Evolutionary conservation across 148 eudicot species (phyloP).

Genomic region (Rhododendron ovatum): DNA sequence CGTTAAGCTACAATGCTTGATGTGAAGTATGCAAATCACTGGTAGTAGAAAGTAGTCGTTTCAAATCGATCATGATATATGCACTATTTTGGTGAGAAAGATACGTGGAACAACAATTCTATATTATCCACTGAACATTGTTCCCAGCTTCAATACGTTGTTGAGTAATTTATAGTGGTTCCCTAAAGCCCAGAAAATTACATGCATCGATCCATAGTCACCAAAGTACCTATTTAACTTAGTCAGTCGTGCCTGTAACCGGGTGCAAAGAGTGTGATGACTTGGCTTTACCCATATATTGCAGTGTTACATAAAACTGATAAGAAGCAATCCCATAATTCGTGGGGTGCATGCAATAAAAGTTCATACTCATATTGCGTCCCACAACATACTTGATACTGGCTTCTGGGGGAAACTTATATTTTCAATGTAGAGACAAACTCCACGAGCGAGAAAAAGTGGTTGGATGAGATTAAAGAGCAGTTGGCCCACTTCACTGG

Average conservation of each 20-base stretch:
- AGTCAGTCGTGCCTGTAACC: background rate
- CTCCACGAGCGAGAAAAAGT: background rate
- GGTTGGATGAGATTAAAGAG: background rate
- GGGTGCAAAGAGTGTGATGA: background rate
- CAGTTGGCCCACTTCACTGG: background rate
- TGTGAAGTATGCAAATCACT: background rate
- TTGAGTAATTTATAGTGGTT: background rate
- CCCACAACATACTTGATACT: background rate
- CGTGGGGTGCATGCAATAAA: background rate
- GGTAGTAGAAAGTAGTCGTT: background rate
- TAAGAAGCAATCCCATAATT: background rate
- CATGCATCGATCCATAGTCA: background rate
- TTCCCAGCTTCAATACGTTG: background rate
- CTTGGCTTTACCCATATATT: background rate
- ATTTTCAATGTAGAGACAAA: background rate
- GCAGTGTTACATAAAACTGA: background rate
- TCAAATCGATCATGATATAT: background rate
- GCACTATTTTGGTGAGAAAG: background rate
- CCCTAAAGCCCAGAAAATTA: background rate
- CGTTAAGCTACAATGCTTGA: background rate
- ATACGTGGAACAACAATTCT: background rate
- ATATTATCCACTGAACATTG: background rate
- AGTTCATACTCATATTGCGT: background rate
- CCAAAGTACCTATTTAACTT: background rate
- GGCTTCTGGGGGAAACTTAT: background rate